These are phyloP conservation scores for Alternaria metachromatica DNA, from an alignment of 2,329 filamentous ascomycete species.

Conservation along the genomic window DNA sequence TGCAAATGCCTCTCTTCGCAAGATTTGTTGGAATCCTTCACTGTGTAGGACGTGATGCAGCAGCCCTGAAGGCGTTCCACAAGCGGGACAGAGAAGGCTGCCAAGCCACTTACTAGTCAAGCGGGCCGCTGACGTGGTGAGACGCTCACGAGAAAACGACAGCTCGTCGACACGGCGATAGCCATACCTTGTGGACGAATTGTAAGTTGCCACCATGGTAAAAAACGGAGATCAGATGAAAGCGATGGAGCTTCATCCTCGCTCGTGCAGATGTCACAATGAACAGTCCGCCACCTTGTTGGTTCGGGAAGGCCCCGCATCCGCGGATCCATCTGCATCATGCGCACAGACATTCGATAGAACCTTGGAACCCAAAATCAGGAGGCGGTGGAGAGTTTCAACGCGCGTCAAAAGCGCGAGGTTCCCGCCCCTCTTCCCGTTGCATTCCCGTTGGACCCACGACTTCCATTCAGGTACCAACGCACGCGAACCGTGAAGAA, in stretches of 20 bases:
- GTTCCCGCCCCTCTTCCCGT: background rate
- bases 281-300: background rate
- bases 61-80: background rate
- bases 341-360: background rate
- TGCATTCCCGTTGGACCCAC: background rate
- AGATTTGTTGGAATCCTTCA: background rate
- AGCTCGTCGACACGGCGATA: background rate
- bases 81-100: background rate
- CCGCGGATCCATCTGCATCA: background rate
- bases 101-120: background rate
- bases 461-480: background rate
- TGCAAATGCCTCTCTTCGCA: background rate
- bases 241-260: background rate
- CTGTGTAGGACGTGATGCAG: background rate
- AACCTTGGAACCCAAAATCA: background rate
- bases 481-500: background rate
- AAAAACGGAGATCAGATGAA: background rate
- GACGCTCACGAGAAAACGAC: background rate
- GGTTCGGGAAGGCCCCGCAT: background rate
- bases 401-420: background rate
- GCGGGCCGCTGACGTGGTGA: background rate
- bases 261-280: background rate
- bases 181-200: background rate
- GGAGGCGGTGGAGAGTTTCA: background rate
- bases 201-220: background rate